Evolutionary conservation across 2,329 filamentous ascomycete genomes (phyloP).

Genomic region (Cadophora sp.): DNA sequence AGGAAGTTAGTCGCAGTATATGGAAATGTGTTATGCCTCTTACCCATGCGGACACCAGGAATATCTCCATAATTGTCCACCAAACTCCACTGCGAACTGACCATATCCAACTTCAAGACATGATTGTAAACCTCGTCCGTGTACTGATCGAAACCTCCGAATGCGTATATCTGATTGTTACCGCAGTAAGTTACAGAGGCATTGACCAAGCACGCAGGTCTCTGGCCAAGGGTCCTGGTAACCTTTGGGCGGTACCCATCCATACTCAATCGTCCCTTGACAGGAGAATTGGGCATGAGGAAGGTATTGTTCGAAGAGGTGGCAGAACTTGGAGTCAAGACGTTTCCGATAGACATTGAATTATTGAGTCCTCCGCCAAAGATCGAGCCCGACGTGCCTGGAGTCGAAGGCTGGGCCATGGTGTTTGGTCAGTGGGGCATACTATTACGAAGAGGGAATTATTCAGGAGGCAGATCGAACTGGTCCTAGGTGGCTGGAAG

Average conservation of each 20-base stretch:
- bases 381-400: conserved; percentile 50
- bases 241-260: conserved; percentile 88
- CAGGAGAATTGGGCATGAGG: conserved; percentile 87
- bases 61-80: conserved; percentile 99
- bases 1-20: conserved; percentile 8
- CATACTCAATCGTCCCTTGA: conserved; percentile 66
- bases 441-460: background rate
- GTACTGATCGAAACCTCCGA: conserved; percentile 98
- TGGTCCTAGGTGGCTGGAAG: background rate
- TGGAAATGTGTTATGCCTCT: conserved; percentile 34
- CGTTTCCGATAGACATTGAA: conserved; percentile 30
- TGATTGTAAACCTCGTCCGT: conserved; percentile 99
- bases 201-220: conserved; percentile 94
- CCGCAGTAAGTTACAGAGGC: conserved; percentile 99
- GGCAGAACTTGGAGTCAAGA: conserved; percentile 53
- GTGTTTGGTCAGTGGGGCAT: conserved; percentile 17
- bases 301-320: conserved; percentile 78
- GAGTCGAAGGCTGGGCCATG: conserved; percentile 56
- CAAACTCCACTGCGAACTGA: conserved; percentile 89
- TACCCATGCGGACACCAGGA: conserved; percentile 95
- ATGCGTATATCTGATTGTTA: conserved; percentile 96
- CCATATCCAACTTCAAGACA: conserved; percentile 86
- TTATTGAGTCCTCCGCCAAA: conserved; percentile 49
- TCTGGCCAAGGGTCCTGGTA: conserved; percentile 76
- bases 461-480: background rate